Evolutionary conservation across 495 filamentous ascomycete species (phyloP), one percentile per base, ranked within the genome.

Genomic region (Extremus antarcticus): DNA sequence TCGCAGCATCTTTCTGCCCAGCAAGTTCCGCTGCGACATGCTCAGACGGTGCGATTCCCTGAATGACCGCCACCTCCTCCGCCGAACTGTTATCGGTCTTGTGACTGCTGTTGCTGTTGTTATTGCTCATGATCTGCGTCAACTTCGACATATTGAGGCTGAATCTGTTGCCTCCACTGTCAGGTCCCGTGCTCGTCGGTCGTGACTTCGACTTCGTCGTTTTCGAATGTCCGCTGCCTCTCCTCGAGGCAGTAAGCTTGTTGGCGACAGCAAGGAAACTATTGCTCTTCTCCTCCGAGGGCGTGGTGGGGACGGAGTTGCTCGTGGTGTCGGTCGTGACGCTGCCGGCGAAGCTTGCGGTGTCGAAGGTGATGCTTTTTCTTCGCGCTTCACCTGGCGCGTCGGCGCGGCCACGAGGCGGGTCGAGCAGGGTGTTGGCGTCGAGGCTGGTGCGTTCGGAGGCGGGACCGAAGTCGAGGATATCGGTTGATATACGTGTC

Each of bases 71-170:
- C 29, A 48, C 43, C 19, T 39, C 41, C 20, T 57, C 51, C 17
- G 61, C 57, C 51, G 55, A 53, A 45, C 54, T 53, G 35, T 54
- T 29, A 39, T 54, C 56, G 39, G 57, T 47, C 24, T 41, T 51
- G 47, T 54, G 50, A 54, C 24, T 39, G 23, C n/a, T 19, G 19
- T 63, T 53, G 13, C 29, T 13, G 38, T 56, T 60, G 50, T 64
- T 63, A 35, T 62, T 63, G 53, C 67, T 67, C 40, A 53, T 57
- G 29, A 61, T 29, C 45, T 54, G 53, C 38, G 57, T 64, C 24
- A 64, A 50, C 43, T 58, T 54, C 23, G 58, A 49, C 58, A 64
- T 61, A 24, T 51, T 58, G 16, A 64, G 45, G n/a, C 43, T 47
- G 13, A 64, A 51, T 1, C 61, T 25, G 17, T 54, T 58, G 4